Base-by-base conservation (phyloP, 495 filamentous ascomycete species). In the Xylaria acuta region DNA sequence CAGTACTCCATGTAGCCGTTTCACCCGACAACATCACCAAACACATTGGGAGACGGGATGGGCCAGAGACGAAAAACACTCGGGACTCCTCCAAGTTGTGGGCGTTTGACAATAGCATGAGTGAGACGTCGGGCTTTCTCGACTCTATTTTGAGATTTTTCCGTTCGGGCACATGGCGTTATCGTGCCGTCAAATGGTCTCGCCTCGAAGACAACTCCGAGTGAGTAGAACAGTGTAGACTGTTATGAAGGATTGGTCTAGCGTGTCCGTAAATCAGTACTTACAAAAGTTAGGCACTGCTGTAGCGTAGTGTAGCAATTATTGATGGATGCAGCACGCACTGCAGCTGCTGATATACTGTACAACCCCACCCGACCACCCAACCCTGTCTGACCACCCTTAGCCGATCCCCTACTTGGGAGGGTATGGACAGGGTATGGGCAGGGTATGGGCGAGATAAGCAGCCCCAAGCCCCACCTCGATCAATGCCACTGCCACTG, bases 391-490 rank as follows among this genome's bases (percentile, higher is more conserved):
- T 64, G 60, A 43, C 60, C 60, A 64, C 38, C 60, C 36, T 40
- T 62, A n/a, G n/a, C 56, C 32, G 32, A n/a, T 38, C 56, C 56
- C 32, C 56, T 36, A 36, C 32, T 2, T 34, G 16, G 27, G 32
- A 5, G 16, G 36, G 36, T 38, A 38, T 3, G n/a, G n/a, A n/a
- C n/a, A n/a, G 36, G 36, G 3, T 38, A 3, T 38, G 36, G 36
- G 36, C 7, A 34, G 18, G 59, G 38, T 60, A 60, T 18, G 12
- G 22, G 18, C n/a, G 20, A 53, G 47, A 49, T 56, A 67, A 67
- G 65, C 67, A 58, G 67, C 67, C 56, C 67, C 67, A 62, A 38
- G 58, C 32, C 58, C 58, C 58, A 60, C 67, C 43, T 41, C 20
- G 9, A 53, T 47, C 43, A 70, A 51, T 68, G 53, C 67, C 56